Conservation (phyloP, 2,329 filamentous ascomycete genomes). For the Davidsoniella virescens region DNA sequence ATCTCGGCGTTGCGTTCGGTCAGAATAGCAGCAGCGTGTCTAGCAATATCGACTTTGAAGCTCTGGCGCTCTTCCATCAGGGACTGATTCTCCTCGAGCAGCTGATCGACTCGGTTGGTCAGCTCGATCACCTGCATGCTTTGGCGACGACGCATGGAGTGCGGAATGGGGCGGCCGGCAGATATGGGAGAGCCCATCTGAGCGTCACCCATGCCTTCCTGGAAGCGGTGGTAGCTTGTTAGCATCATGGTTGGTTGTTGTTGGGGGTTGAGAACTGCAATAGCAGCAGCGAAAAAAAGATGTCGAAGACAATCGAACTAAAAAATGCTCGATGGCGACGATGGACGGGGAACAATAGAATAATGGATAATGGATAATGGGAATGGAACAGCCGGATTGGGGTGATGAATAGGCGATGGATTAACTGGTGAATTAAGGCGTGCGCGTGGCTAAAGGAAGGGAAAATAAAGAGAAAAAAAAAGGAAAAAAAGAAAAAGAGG, state of each 20-base stretch:
- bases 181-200: constrained; percentile 75
- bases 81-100: constrained; percentile 68
- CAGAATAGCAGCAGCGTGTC: constrained; percentile 52
- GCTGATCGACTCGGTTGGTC: constrained; percentile 67
- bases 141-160: constrained; percentile 90
- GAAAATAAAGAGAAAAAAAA: neutral
- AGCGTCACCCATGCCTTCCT: constrained; percentile 92
- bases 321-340: neutral
- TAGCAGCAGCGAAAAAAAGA: neutral
- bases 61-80: constrained; percentile 57
- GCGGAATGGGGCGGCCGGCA: constrained; percentile 59
- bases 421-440: constrained; percentile 1
- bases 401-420: neutral
- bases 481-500: constrained; percentile 1
- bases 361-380: neutral
- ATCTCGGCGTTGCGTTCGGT: constrained; percentile 79
- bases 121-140: constrained; percentile 95
- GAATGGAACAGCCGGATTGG: neutral
- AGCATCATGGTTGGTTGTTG: constrained; percentile 9
- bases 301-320: neutral
- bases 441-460: constrained; percentile 3
- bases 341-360: neutral
- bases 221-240: constrained; percentile 16
- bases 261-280: neutral
- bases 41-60: constrained; percentile 49